Conservation (phyloP, 148 eudicot species). For the Vaccinium macrocarpon region DNA sequence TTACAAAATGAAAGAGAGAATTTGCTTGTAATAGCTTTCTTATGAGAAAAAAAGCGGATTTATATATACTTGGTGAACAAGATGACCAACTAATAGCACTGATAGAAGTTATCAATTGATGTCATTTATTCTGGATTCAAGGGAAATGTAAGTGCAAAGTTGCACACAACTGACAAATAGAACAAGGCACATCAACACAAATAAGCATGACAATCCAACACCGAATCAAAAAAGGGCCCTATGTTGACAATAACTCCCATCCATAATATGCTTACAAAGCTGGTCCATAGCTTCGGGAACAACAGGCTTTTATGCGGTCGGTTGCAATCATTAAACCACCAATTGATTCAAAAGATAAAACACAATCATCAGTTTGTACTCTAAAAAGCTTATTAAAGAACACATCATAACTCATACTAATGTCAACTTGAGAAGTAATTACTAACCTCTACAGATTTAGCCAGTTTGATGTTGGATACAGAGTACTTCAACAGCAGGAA, state of each 20-base stretch:
- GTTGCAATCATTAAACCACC: constrained; percentile 96
- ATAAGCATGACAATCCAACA: not conserved
- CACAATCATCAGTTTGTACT: not conserved
- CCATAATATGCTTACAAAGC: constrained; percentile 60
- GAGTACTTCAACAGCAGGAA: constrained; percentile 58
- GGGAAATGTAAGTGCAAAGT: not conserved
- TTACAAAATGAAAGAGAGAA: too few species aligned
- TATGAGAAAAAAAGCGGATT: not conserved
- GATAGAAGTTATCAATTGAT: not conserved
- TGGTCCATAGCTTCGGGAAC: constrained; percentile 57
- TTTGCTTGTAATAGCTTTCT: not conserved
- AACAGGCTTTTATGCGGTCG: constrained; percentile 59
- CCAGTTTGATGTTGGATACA: constrained; percentile 53
- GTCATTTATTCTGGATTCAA: not conserved
- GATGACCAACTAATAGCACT: not conserved
- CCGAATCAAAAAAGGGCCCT: not conserved
- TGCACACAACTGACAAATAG: not conserved
- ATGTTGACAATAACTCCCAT: constrained; percentile 67
- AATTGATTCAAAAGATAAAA: constrained; percentile 7
- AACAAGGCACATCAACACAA: not conserved
- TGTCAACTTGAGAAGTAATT: not conserved
- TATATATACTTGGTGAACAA: not conserved
- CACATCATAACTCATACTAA: not conserved
- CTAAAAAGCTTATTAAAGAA: not conserved
- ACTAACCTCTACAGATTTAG: constrained; percentile 76